A percentile compares a stretch with the other conserved stretches of the same genome.
phyloP scores from a whole-genome alignment of 352 stramenopile genomes.

The Aphanomyces stellatus region DNA sequence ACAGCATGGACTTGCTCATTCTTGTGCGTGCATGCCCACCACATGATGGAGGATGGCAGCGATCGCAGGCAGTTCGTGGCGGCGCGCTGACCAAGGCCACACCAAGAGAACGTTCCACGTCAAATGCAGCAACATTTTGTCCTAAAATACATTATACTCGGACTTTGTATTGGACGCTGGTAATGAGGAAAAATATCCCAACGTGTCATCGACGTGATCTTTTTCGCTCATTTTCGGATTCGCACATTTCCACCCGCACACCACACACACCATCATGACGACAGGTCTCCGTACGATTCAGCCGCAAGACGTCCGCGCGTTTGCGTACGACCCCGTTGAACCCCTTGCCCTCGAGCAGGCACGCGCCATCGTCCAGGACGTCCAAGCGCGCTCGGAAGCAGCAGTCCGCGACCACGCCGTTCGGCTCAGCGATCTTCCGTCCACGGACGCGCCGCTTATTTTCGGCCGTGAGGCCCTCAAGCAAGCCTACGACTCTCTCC shows the following conservation, averaged over 20 bases:
- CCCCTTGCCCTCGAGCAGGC: slow-evolving; percentile 46
- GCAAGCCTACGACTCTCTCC: slow-evolving; percentile 77
- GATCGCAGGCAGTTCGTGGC: too few species aligned
- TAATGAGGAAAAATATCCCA: too few species aligned
- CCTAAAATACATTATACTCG: too few species aligned
- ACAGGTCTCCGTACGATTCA: slow-evolving; percentile 26
- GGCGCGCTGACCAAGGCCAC: too few species aligned
- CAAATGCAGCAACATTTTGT: too few species aligned
- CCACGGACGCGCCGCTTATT: slow-evolving; percentile 33
- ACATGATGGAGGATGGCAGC: too few species aligned
- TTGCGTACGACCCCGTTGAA: slow-evolving; percentile 78
- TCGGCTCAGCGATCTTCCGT: slow-evolving; percentile 56
- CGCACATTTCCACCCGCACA: not conserved
- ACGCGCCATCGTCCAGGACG: slow-evolving; percentile 59
- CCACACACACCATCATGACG: not conserved
- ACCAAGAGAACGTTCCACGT: too few species aligned
- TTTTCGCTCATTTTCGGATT: not conserved
- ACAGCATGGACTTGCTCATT: too few species aligned
- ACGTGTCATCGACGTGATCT: too few species aligned
- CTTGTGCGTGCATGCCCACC: too few species aligned
- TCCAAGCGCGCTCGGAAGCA: slow-evolving; percentile 33
- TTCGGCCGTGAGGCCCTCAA: slow-evolving; percentile 59
- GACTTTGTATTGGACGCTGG: too few species aligned
- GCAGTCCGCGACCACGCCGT: slow-evolving; percentile 49
- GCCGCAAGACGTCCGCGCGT: slow-evolving; percentile 54